These are phyloP conservation scores for Pyracantha coccinea DNA, from an alignment of 331 rosid species.

Conservation along the genomic window DNA sequence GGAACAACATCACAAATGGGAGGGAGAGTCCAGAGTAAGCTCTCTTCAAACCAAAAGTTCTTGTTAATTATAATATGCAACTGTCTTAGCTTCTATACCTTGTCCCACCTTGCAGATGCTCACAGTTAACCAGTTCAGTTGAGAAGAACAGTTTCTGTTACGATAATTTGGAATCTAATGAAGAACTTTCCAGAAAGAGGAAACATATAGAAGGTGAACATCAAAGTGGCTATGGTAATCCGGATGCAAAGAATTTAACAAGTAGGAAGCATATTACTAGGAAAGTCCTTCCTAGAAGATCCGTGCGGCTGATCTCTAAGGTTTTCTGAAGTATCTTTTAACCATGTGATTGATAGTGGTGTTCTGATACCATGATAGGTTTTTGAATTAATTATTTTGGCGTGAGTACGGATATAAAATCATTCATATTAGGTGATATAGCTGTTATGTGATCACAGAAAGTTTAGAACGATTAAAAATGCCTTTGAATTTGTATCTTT, in stretches of 20 bases:
- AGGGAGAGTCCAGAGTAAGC: conserved; percentile 54
- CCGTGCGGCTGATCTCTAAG: conserved; percentile 52
- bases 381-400: neutral
- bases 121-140: conserved; percentile 32
- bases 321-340: conserved; percentile 16
- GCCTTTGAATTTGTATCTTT: neutral
- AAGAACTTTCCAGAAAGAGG: conserved; percentile 34
- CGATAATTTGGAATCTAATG: conserved; percentile 25
- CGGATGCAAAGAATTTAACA: conserved; percentile 39
- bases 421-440: neutral
- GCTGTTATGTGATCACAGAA: neutral
- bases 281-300: conserved; percentile 48
- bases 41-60: conserved; percentile 11
- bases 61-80: neutral
- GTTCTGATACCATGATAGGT: conserved; percentile 2
- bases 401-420: neutral
- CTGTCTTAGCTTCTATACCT: conserved; percentile 13
- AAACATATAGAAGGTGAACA: conserved; percentile 21
- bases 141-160: conserved; percentile 28
- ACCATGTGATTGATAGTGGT: neutral
- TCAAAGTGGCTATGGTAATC: conserved; percentile 22
- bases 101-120: conserved; percentile 45
- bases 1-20: conserved; percentile 27
- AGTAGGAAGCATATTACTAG: conserved; percentile 34
- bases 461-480: neutral